A percentile compares a stretch with the other conserved stretches of the same genome.
Evolutionary conservation across 805 yeast genomes (phyloP).

Genomic region (Candida caryicola): DNA sequence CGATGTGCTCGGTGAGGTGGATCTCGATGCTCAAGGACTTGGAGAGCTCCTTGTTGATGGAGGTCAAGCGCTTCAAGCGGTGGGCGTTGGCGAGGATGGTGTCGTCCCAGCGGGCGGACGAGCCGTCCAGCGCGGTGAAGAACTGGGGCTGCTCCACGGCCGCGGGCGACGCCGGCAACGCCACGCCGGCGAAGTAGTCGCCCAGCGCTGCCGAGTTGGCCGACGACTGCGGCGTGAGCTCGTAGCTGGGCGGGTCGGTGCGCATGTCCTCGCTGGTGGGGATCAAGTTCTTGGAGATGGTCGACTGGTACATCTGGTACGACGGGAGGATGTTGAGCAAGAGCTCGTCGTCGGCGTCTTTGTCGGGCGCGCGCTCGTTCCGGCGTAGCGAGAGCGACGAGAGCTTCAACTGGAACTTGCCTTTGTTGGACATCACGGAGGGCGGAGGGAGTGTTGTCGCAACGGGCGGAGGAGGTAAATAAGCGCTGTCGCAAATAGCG

Average conservation of each 20-base stretch:
- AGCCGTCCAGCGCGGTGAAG: slow-evolving; percentile 6
- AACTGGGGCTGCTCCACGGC: background rate
- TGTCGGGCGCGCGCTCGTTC: slow-evolving; percentile 1
- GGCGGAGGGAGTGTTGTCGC: background rate
- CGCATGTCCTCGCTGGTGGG: slow-evolving; percentile 28
- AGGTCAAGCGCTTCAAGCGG: slow-evolving; percentile 29
- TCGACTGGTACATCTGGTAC: slow-evolving; percentile 39
- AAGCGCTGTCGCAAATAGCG: too few relatives aligned
- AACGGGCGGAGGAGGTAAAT: background rate
- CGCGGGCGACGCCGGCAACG: slow-evolving; percentile 17
- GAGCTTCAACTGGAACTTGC: slow-evolving; percentile 19
- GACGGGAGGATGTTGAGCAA: slow-evolving; percentile 39
- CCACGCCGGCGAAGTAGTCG: slow-evolving; percentile 19
- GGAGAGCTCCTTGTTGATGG: slow-evolving; percentile 26
- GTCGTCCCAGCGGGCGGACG: slow-evolving; percentile 30
- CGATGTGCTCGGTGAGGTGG: slow-evolving; percentile 33
- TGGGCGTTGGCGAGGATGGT: slow-evolving; percentile 35
- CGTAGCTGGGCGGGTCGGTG: slow-evolving; percentile 36
- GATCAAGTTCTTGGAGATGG: slow-evolving; percentile 33
- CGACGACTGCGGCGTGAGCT: slow-evolving; percentile 22
- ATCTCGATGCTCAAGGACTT: slow-evolving; percentile 27
- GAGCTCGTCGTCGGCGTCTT: slow-evolving; percentile 21
- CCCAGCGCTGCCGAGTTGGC: slow-evolving; percentile 7
- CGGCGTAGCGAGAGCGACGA: slow-evolving; percentile 13
- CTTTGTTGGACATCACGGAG: slow-evolving; percentile 12